Percentiles rank a stretch among this genome's conserved stretches.
phyloP scores from a whole-genome alignment of 768 basidiomycete genomes.

The Tubosaeta brunneosetosa region DNA sequence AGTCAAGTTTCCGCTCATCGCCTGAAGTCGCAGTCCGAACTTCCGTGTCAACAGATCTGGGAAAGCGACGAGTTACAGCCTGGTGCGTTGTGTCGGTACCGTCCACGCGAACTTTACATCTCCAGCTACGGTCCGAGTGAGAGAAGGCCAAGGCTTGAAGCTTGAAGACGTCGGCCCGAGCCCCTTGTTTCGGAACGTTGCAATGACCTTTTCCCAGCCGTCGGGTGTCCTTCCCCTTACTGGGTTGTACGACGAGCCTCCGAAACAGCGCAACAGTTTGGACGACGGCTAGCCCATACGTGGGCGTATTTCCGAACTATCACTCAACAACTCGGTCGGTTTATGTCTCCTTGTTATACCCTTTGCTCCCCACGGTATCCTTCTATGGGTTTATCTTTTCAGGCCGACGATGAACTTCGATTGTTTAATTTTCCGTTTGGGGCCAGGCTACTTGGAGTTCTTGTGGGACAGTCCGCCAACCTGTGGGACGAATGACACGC shows the following conservation, averaged over 20 bases:
- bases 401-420: slow-evolving; percentile 1
- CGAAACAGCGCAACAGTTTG: neutral
- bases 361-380: slow-evolving; percentile 13
- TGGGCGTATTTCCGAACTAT: neutral
- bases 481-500: slow-evolving; percentile 3
- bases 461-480: slow-evolving; percentile 2
- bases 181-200: neutral
- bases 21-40: neutral
- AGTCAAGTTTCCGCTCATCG: neutral
- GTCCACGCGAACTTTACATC: slow-evolving; percentile 3
- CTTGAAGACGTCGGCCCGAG: neutral
- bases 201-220: neutral
- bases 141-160: neutral
- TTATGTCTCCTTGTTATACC: neutral
- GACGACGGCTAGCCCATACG: slow-evolving; percentile 5
- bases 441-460: neutral
- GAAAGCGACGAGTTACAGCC: neutral
- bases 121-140: neutral
- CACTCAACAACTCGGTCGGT: neutral
- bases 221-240: slow-evolving; percentile 3
- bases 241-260: neutral
- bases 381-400: slow-evolving; percentile 11
- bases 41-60: neutral
- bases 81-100: neutral
- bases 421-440: slow-evolving; percentile 10